Percentiles rank a stretch among this genome's conserved stretches.
These are phyloP conservation scores for Paramarasmius palmivorus DNA, from an alignment of 1,284 basidiomycete species.

Conservation along the genomic window DNA sequence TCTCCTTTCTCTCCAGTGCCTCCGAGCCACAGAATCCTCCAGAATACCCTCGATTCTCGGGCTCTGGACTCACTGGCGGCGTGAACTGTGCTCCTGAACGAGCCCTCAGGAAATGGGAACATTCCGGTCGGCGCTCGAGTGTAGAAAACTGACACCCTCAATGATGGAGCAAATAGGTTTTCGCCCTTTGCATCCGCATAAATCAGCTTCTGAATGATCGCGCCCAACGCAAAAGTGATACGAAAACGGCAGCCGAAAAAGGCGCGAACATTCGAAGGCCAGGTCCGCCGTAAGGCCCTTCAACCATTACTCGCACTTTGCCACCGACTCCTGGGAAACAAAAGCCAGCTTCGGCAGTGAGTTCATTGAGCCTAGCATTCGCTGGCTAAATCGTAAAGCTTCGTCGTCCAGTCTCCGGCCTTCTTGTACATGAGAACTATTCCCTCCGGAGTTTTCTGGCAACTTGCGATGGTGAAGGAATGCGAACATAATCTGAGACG, in stretches of 20 bases:
- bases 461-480: slow-evolving; percentile 79
- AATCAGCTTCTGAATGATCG: slow-evolving; percentile 67
- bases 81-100: slow-evolving; percentile 32
- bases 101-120: slow-evolving; percentile 32
- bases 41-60: slow-evolving; percentile 48
- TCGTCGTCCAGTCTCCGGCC: slow-evolving; percentile 64
- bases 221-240: slow-evolving; percentile 66
- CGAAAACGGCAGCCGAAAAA: slow-evolving; percentile 66
- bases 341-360: too few species aligned
- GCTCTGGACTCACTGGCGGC: slow-evolving; percentile 48
- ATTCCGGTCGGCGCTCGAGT: slow-evolving; percentile 52
- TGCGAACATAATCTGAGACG: slow-evolving; percentile 64
- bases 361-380: too few species aligned
- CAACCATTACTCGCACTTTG: slow-evolving; percentile 58
- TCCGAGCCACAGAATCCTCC: slow-evolving; percentile 47
- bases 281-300: slow-evolving; percentile 79
- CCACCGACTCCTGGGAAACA: slow-evolving; percentile 31
- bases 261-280: slow-evolving; percentile 59
- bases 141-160: slow-evolving; percentile 62
- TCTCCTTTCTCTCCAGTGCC: background rate
- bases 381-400: slow-evolving; percentile 49
- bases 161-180: slow-evolving; percentile 43
- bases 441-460: slow-evolving; percentile 44
- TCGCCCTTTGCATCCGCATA: slow-evolving; percentile 50
- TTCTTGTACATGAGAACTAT: slow-evolving; percentile 65